phyloP scores from a whole-genome alignment of 2,329 filamentous ascomycete species.

The Coniochaeta ligniaria region DNA sequence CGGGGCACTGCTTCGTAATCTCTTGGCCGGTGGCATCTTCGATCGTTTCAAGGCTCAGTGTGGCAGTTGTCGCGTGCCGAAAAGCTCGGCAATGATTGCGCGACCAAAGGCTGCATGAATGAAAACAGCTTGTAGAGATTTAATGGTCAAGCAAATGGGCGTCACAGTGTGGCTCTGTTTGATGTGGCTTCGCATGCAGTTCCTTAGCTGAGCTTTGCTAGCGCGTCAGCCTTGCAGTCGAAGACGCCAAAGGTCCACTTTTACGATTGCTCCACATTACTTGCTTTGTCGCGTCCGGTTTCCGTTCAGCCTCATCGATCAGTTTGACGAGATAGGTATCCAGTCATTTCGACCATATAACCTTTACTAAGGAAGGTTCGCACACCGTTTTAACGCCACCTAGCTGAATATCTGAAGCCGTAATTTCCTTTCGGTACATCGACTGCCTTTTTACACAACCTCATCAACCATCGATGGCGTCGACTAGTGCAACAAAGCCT shows the following conservation, averaged over 20 bases:
- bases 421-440: background rate
- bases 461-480: background rate
- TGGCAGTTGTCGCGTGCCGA: conserved; percentile 10
- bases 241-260: background rate
- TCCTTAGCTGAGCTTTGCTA: background rate
- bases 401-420: background rate
- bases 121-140: background rate
- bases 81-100: conserved; percentile 6
- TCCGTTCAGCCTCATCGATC: background rate
- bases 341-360: background rate
- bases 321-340: background rate
- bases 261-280: background rate
- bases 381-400: background rate
- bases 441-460: background rate
- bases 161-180: background rate
- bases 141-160: background rate
- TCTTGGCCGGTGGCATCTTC: conserved; percentile 53
- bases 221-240: background rate
- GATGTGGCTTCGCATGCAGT: background rate
- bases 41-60: conserved; percentile 4
- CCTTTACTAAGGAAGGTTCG: background rate
- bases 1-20: conserved; percentile 44
- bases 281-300: background rate
- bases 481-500: background rate
- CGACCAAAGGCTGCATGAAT: conserved; percentile 11